Evolutionary conservation across 2,329 filamentous ascomycete species (phyloP), one percentile per base, ranked within the genome.

Genomic region (Exserohilum turcica): DNA sequence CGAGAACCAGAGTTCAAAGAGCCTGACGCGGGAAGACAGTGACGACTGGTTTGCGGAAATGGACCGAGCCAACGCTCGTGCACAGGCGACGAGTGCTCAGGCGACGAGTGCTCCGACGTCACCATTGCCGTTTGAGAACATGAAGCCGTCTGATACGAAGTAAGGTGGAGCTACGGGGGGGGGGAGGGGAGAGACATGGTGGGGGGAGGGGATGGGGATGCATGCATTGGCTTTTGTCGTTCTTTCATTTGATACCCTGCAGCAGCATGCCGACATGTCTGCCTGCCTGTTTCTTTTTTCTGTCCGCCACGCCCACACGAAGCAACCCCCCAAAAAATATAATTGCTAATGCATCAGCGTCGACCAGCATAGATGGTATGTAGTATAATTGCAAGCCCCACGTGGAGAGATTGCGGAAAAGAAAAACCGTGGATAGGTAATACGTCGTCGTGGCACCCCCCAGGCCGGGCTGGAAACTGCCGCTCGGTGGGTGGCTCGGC

Each of bases 11-110:
- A 59, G 54, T 10, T 21, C 35, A 0, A 52, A 31, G 8, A 50
- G 38, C 28, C 18, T 53, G 27, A 38, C 45, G 8, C 48, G 16
- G 21, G 51, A 43, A 36, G 54, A 62, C 5, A 47, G 60, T 13
- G 54, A 61, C 15, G 63, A 66, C 31, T 67, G 60, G 63, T 64
- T 64, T 16, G 45, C 52, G 0, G 63, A 65, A 29, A 36, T 61
- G 27, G 55, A 64, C 21, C 52, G 46, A 33, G 52, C 58, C 13
- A 56, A 57, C 19, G 29, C 54, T 29, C 56, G 47, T 2, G 54
- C 52, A 4, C 45, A 54, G n/a, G 56, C 51, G 35, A 64, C 58
- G 29, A 56, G 38, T 15, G 52, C 56, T 1, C 38, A 54, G 38
- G 56, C 51, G 35, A 64, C 58, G 29, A 56, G 38, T 15, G 52